Evolutionary conservation across 2,329 filamentous ascomycete species (phyloP).

Genomic region (Colletotrichum salicis): DNA sequence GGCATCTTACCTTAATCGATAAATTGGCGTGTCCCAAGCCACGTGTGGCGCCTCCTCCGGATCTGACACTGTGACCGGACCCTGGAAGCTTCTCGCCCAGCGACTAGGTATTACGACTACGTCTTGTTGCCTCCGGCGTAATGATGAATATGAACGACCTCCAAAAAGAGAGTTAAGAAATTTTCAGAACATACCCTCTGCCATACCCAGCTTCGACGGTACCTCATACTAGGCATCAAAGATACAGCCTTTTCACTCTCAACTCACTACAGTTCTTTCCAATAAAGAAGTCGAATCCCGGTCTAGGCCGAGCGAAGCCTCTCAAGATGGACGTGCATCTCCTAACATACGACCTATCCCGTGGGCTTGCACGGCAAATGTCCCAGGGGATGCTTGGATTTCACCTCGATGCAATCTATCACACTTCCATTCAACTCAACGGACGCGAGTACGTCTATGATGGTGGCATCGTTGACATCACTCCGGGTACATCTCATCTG

Average conservation of each 20-base stretch:
- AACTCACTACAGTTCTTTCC: background rate
- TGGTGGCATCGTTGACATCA: conserved; percentile 83
- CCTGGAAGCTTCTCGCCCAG: conserved; percentile 31
- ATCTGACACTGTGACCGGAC: conserved; percentile 8
- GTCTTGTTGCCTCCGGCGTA: conserved; percentile 23
- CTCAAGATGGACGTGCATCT: conserved; percentile 77
- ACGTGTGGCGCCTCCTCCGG: conserved; percentile 25
- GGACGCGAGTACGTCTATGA: conserved; percentile 93
- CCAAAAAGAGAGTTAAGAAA: background rate
- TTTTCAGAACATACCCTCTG: background rate
- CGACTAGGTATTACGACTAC: conserved; percentile 28
- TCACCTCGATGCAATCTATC: conserved; percentile 90
- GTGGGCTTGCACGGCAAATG: conserved; percentile 66
- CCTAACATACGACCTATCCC: conserved; percentile 82
- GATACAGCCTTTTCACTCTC: background rate
- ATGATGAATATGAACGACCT: background rate
- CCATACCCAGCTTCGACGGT: background rate
- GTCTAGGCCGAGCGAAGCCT: conserved; percentile 9
- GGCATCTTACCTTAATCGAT: background rate
- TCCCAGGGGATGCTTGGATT: conserved; percentile 64
- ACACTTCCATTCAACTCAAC: conserved; percentile 87
- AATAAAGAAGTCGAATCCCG: background rate
- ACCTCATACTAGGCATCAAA: background rate
- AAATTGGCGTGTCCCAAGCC: background rate
- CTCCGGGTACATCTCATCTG: conserved; percentile 86